Base-by-base conservation (phyloP, 352 stramenopile species). In the Globisporangium viniferum region DNA sequence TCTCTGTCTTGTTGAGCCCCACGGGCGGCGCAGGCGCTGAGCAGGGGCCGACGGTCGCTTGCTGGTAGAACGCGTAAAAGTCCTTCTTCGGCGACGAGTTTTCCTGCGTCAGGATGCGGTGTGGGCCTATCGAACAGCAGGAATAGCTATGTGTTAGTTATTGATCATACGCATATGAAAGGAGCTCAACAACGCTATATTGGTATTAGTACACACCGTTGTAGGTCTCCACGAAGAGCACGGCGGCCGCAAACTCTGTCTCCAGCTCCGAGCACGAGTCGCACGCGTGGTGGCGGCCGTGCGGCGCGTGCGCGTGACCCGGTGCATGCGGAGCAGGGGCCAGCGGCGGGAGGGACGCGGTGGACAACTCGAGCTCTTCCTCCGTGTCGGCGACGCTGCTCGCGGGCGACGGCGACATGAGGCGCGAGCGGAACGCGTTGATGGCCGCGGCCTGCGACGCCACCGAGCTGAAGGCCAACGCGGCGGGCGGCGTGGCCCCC, bases 191-290 rank as follows among this genome's bases (percentile, higher is more conserved):
- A 49, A 49, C 9, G 39, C 41, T 49, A 5, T 18, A 8, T 49
- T 5, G 41, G 41, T 15, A 49, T n/a, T n/a, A 6, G 18, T 18
- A 48, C 64, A 35, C 31, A 76, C 73, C 85, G 33, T 88, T 84
- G 58, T 95, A 95, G 46, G 80, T 84, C 74, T 95, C 83, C 12
- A 95, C 81, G 67, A 95, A 95, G 49, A 90, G 75, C 36, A 93
- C 82, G 9, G 83, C 87, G 6, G 74, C 83, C 1, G 80, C 79
- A 54, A 95, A 95, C 62, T 93, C 84, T 51, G 74, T 79, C 71
- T 95, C 85, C 18, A 95, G 59, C 33, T 88, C 80, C 7, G 70
- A 68, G 59, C 76, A 88, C 24, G 80, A 85, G 31, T 87, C 72
- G 54, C 80, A 88, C 14, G 69, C 73, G 49, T 76, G 72, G 33